Evolutionary conservation across 805 yeast genomes (phyloP).

Genomic region (Cyberlindnera maritima): DNA sequence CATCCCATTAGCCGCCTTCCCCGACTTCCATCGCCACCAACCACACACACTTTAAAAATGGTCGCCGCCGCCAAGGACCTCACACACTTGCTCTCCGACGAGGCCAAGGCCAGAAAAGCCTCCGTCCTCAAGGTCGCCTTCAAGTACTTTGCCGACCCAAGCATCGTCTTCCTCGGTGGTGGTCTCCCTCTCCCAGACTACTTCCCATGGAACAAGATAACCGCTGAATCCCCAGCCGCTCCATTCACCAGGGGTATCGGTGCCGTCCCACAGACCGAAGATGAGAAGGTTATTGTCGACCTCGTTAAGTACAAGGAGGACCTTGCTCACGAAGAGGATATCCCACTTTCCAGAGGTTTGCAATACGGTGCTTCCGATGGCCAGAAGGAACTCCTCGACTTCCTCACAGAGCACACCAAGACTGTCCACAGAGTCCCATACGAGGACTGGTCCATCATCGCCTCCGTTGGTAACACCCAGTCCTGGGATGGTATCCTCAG

Average conservation of each 20-base stretch:
- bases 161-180: constrained; percentile 87
- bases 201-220: constrained; percentile 84
- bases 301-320: constrained; percentile 41
- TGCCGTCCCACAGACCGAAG: constrained; percentile 44
- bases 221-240: constrained; percentile 70
- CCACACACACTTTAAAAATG: not conserved
- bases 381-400: constrained; percentile 63
- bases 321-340: constrained; percentile 47
- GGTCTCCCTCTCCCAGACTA: constrained; percentile 90
- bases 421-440: constrained; percentile 44
- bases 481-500: constrained; percentile 83
- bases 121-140: constrained; percentile 86
- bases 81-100: constrained; percentile 69
- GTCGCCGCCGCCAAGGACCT: constrained; percentile 62
- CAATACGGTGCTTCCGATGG: constrained; percentile 92
- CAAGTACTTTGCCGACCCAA: constrained; percentile 69
- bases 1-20: not conserved
- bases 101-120: constrained; percentile 70
- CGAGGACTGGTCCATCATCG: constrained; percentile 68
- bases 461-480: constrained; percentile 86
- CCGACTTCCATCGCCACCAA: not conserved
- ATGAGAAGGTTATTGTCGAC: constrained; percentile 33
- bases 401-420: constrained; percentile 74
- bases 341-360: constrained; percentile 80
- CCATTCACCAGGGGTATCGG: constrained; percentile 81